phyloP scores from a whole-genome alignment of 192 early-diverging fungal genomes.

The Gonapodya prolifera region DNA sequence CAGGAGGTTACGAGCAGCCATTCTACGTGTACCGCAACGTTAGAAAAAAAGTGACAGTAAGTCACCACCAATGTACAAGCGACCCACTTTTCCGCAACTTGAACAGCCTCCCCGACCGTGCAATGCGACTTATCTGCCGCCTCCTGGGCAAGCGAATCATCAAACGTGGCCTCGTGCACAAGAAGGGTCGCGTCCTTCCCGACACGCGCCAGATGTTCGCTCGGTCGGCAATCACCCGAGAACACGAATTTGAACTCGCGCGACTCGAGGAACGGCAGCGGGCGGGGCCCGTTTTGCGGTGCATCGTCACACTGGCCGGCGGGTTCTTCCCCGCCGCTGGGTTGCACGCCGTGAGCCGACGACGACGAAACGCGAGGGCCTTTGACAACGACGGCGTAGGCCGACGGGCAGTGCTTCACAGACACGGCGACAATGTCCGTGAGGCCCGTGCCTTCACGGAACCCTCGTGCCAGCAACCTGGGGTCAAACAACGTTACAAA shows the following conservation, averaged over 20 bases:
- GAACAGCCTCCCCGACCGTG: conserved; percentile 75
- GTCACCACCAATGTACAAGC: background rate
- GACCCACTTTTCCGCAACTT: conserved; percentile 52
- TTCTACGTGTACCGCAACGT: conserved; percentile 27
- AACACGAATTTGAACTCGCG: conserved; percentile 17
- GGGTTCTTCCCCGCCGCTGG: background rate
- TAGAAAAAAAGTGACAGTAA: background rate
- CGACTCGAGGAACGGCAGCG: background rate
- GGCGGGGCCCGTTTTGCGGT: background rate
- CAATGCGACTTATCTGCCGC: conserved; percentile 72
- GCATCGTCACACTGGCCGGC: background rate
- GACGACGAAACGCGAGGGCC: too few species aligned
- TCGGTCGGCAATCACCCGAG: conserved; percentile 91
- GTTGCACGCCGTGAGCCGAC: conserved; percentile 1
- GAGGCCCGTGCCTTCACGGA: conserved; percentile 31
- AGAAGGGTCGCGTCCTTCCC: conserved; percentile 56
- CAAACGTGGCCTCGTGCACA: conserved; percentile 87
- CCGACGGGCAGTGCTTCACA: conserved; percentile 72
- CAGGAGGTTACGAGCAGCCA: conserved; percentile 71
- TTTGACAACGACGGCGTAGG: conserved; percentile 68
- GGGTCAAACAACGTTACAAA: background rate
- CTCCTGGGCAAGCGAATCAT: conserved; percentile 52
- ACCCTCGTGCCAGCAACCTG: background rate
- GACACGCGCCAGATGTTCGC: conserved; percentile 48
- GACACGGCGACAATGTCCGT: conserved; percentile 43